Percentiles rank a stretch among this genome's conserved stretches.
Evolutionary conservation across 2,329 filamentous ascomycete species (phyloP).

Genomic region (Cytospora leucostoma): DNA sequence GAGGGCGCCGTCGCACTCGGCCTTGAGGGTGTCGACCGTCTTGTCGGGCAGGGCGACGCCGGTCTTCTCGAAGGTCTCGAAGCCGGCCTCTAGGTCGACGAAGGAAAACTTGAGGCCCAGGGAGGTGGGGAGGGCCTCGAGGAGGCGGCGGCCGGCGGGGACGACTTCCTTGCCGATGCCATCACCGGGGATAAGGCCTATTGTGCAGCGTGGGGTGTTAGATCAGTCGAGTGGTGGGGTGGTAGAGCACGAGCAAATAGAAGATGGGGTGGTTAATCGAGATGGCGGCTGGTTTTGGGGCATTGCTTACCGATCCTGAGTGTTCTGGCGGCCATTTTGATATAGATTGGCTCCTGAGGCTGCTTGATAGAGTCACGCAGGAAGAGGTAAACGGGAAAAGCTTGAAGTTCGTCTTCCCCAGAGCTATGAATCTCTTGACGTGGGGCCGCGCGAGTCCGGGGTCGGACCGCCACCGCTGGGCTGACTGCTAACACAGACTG

Average conservation of each 20-base stretch:
- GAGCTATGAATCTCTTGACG: conserved; percentile 17
- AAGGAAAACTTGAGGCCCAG: conserved; percentile 92
- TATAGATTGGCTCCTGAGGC: conserved; percentile 22
- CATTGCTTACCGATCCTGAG: conserved; percentile 62
- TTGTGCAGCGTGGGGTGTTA: neutral
- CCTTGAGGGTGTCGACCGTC: conserved; percentile 85
- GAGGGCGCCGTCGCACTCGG: conserved; percentile 91
- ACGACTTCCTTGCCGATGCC: conserved; percentile 99
- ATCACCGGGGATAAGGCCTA: conserved; percentile 95
- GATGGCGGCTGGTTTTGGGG: neutral
- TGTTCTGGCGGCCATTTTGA: conserved; percentile 62
- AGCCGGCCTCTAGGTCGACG: conserved; percentile 88
- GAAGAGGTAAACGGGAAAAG: conserved; percentile 9
- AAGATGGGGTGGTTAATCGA: neutral
- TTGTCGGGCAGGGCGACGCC: conserved; percentile 85
- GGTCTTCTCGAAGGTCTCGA: conserved; percentile 88
- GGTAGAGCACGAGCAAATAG: neutral
- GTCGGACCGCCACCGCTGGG: conserved; percentile 22
- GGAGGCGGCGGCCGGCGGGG: conserved; percentile 84
- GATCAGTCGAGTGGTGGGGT: too few species aligned
- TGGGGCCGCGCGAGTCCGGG: conserved; percentile 23
- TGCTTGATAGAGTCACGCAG: neutral
- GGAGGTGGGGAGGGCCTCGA: conserved; percentile 92
- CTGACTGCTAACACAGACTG: too few species aligned
- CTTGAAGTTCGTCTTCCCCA: conserved; percentile 7